Conservation (phyloP, 2,329 filamentous ascomycete species). For the Cladophialophora carrionii region DNA sequence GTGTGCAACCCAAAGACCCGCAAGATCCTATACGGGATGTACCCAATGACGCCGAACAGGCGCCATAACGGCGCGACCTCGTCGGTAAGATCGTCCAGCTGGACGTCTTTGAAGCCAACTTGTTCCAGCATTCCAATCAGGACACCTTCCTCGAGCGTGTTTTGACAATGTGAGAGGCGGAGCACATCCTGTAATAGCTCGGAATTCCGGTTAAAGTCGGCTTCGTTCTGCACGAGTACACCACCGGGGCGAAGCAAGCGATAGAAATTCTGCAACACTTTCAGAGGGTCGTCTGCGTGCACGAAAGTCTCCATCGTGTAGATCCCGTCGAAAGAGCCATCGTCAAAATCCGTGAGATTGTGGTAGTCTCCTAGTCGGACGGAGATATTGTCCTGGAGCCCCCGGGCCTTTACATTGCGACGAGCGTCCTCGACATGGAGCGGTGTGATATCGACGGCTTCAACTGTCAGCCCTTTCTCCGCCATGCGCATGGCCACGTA, state of each 20-base stretch:
- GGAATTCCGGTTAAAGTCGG: background rate
- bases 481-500: conserved; percentile 57
- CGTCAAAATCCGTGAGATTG: conserved; percentile 49
- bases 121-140: conserved; percentile 7
- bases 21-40: conserved; percentile 12
- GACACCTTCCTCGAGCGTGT: conserved; percentile 13
- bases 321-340: conserved; percentile 53
- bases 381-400: conserved; percentile 45
- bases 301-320: conserved; percentile 63
- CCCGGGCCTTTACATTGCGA: conserved; percentile 46
- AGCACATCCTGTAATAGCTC: no score
- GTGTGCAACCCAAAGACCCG: conserved; percentile 11
- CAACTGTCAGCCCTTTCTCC: conserved; percentile 47
- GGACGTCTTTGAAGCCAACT: conserved; percentile 11
- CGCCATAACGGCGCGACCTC: conserved; percentile 18
- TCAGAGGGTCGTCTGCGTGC: conserved; percentile 54
- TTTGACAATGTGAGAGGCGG: background rate
- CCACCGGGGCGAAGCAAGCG: conserved; percentile 56
- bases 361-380: conserved; percentile 57
- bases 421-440: conserved; percentile 53
- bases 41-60: conserved; percentile 19
- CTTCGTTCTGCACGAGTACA: conserved; percentile 44
- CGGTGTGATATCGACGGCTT: conserved; percentile 56
- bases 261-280: conserved; percentile 53
- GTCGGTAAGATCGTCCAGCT: conserved; percentile 17